phyloP scores from a whole-genome alignment of 441 rosid genomes.

The Macaranga tanarius region DNA sequence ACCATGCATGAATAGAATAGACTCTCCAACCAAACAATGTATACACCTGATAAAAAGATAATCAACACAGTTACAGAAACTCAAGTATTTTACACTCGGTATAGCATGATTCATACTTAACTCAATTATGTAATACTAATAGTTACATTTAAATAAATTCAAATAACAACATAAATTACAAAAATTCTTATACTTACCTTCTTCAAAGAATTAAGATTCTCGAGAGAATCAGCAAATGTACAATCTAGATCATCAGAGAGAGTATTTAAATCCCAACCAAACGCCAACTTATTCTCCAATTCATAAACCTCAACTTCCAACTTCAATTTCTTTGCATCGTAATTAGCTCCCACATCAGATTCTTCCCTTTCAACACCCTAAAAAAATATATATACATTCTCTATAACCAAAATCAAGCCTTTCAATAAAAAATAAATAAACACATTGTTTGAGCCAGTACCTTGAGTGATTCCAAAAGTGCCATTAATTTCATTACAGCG shows the following conservation, averaged over 20 bases:
- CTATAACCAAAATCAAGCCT: not conserved
- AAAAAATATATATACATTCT: not conserved
- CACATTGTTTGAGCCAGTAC: slow-evolving; percentile 21
- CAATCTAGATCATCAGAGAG: slow-evolving; percentile 39
- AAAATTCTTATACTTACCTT: slow-evolving; percentile 39
- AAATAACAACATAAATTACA: not conserved
- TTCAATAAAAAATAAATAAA: not conserved
- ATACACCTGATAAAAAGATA: too few species aligned
- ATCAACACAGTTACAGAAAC: too few species aligned
- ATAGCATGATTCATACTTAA: too few species aligned
- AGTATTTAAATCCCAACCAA: slow-evolving; percentile 34
- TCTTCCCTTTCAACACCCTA: slow-evolving; percentile 56
- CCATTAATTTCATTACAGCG: slow-evolving; percentile 43
- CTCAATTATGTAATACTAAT: too few species aligned
- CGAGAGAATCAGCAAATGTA: slow-evolving; percentile 39
- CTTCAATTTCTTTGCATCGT: slow-evolving; percentile 39
- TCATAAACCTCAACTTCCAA: slow-evolving; percentile 44
- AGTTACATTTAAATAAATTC: too few species aligned
- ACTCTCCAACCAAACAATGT: too few species aligned
- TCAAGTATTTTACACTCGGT: too few species aligned
- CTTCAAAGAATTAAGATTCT: slow-evolving; percentile 52
- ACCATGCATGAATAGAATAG: too few species aligned
- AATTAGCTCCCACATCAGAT: slow-evolving; percentile 39
- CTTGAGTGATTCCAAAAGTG: slow-evolving; percentile 47
- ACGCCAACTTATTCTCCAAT: slow-evolving; percentile 50